Base-by-base conservation (phyloP, 2,329 filamentous ascomycete species). In the Cordyceps cateniannulata region DNA sequence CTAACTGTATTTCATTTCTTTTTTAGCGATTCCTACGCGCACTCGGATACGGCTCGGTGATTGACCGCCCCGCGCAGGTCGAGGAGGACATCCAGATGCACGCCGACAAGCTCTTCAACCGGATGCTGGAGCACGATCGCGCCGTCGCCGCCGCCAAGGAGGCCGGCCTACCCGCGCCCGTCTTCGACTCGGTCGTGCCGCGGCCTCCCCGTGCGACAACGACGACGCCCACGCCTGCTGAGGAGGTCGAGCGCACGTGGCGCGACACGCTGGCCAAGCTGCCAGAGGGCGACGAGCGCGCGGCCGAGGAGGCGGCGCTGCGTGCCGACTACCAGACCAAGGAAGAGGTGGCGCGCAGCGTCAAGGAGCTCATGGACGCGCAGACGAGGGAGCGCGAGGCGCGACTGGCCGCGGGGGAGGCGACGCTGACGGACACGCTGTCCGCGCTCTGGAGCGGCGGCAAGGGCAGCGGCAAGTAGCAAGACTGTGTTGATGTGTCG, bases 11-110 rank as follows among this genome's bases (percentile, higher is more conserved):
- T 2, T 22, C 3, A n/a, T n/a, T n/a, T 8, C 4, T 22, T 25
- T 42, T 48, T 22, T 64, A 92, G 84, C 89, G 93, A 73, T 93
- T 99, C 67, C 77, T 99, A 29, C 92, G 93, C 74, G 92, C 93
- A 1, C 77, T 99, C 20, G 95, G 95, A 5, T 98, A 97, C 71
- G 82, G 96, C 38, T 84, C 85, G 8, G 85, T 84, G 27, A 78
- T 84, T 63, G 83, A 88, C 49, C 83, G 86, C 24, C 78, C 87
- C 9, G 76, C 81, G 0, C 81, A 86, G 32, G 82, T 90, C 56
- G 90, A 96, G 68, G 93, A 97, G 72, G 85, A 88, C 66, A 91
- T 99, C 63, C 95, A 98, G 75, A 91, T 98, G 87, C 93, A 97
- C 73, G 93, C 93, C 62, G 95, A 99, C 76, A 85, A 85, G 64